Evolutionary conservation across 148 eudicot species (phyloP).

Genomic region (Persicaria maculosa): DNA sequence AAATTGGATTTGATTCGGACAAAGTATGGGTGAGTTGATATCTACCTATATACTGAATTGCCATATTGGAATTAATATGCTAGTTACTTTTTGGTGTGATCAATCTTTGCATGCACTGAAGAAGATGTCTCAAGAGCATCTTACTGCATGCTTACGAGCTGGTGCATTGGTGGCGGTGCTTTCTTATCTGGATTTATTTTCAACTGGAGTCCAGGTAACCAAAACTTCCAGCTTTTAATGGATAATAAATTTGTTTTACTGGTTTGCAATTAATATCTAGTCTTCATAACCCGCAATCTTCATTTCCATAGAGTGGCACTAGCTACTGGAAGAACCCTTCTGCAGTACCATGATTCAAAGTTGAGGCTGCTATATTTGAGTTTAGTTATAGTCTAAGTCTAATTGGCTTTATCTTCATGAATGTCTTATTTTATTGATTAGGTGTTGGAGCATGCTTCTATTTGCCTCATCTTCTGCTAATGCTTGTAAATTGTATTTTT

Average conservation of each 20-base stretch:
- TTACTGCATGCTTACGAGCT: slow-evolving; percentile 94
- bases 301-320: slow-evolving; percentile 74
- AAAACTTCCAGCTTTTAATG: too few species aligned
- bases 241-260: neutral
- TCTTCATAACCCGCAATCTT: neutral
- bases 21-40: neutral
- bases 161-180: slow-evolving; percentile 98
- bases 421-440: slow-evolving; percentile 17
- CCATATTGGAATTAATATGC: neutral
- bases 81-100: slow-evolving; percentile 14
- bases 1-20: neutral
- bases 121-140: slow-evolving; percentile 95
- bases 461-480: slow-evolving; percentile 49
- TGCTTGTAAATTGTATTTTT: neutral
- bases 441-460: slow-evolving; percentile 96
- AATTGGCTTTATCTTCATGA: neutral
- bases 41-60: neutral
- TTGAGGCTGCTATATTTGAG: slow-evolving; percentile 15
- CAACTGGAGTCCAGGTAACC: slow-evolving; percentile 63
- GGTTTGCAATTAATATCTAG: neutral
- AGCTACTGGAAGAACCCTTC: slow-evolving; percentile 88
- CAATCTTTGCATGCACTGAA: slow-evolving; percentile 97
- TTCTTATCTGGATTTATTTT: slow-evolving; percentile 95
- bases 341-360: slow-evolving; percentile 98
- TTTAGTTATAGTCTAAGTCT: too few species aligned